Evolutionary conservation across 2,329 filamentous ascomycete species (phyloP), one percentile per base, ranked within the genome.

Genomic region (Tolypocladium tropicale): DNA sequence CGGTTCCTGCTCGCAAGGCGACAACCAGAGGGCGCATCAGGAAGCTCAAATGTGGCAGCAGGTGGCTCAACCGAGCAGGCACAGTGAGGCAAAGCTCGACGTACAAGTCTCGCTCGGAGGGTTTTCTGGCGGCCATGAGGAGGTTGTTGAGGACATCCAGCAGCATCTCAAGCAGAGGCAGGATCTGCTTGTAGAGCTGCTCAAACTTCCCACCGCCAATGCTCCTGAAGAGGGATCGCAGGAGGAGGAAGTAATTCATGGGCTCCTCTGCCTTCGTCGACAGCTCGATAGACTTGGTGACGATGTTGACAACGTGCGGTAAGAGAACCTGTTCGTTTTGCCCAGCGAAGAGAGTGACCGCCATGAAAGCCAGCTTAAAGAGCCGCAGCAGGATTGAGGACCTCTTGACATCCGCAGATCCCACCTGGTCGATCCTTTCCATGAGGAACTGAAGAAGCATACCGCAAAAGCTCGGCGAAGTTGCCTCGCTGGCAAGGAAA

Each of bases 291-390:
- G 93, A 97, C 71, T 95, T 92, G 14, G 93, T 96, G 59, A 99
- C 90, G 61, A 99, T 95, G 68, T 95, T 95, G 55, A 95, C 92
- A 53, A 99, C 93, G 69, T 99, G 94, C 0, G 95, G 95, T 54
- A 97, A 78, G 16, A 99, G 78, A 2, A 99, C 91, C 68, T 94
- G 89, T 72, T 99, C 94, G 64, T 99, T 99, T 67, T 96, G 92
- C 10, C 83, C 80, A 0, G 91, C 91, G 70, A 99, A 99, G 1
- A 99, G 78, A 0, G 94, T 99, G 41, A 99, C 94, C 0, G 95
- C 95, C 94, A 99, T 99, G 71, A 99, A 99, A 0, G 93, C 95
- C 53, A 99, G 75, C 73, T 99, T 99, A 76, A 97, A 99, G 53
- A 99, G 83, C 55, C 95, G 83, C 53, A 99, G 76, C 36, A 99